These are phyloP conservation scores for Candida nanaspora DNA, from an alignment of 805 yeast genomes.

Conservation along the genomic window DNA sequence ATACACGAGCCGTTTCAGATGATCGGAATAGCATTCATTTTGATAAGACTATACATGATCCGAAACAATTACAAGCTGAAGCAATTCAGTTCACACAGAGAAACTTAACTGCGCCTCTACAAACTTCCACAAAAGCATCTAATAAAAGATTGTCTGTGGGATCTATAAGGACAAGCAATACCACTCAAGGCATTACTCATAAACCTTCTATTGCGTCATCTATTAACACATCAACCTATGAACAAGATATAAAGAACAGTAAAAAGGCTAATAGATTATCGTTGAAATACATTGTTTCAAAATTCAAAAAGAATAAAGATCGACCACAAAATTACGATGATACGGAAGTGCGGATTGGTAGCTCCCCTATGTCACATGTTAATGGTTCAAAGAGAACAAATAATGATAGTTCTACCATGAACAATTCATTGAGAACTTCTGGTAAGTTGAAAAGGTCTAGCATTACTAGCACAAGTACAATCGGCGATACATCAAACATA, in stretches of 20 bases:
- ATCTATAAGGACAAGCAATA: background rate
- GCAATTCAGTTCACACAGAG: background rate
- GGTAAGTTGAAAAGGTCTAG: too few species aligned
- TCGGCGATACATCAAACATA: too few species aligned
- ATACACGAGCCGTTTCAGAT: background rate
- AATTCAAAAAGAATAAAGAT: slow-evolving; percentile 5
- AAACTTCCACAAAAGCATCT: too few species aligned
- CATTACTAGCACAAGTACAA: too few species aligned
- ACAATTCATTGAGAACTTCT: too few species aligned
- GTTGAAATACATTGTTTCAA: slow-evolving; percentile 6
- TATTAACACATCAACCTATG: background rate
- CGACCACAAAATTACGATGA: too few species aligned
- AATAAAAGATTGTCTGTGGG: background rate
- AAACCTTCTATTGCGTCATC: background rate
- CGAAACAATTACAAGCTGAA: background rate
- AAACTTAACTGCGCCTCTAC: background rate
- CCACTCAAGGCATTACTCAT: background rate
- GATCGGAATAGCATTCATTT: background rate
- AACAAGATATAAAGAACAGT: background rate
- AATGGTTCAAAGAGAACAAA: too few species aligned
- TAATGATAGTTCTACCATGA: too few species aligned
- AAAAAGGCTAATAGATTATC: slow-evolving; percentile 8
- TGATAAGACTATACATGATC: background rate
- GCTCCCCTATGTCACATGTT: too few species aligned
- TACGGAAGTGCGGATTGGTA: too few species aligned